Conservation (phyloP, 2,329 filamentous ascomycete genomes). For the Akanthomyces dipterigenus region DNA sequence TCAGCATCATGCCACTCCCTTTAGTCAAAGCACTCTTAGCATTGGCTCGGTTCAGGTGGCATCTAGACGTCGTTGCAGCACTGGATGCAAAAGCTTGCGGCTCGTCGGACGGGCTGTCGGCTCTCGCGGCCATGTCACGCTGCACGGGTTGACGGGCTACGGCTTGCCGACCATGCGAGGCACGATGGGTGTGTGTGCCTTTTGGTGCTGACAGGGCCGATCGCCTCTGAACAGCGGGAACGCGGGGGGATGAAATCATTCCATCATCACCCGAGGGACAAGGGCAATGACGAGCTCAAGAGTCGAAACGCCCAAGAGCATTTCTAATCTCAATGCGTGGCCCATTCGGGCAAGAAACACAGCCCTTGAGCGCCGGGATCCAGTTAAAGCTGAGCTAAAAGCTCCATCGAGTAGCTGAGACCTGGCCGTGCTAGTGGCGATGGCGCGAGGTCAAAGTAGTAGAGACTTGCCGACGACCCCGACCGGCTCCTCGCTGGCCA, state of each 20-base stretch:
- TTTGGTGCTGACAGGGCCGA: not conserved
- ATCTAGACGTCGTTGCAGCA: not conserved
- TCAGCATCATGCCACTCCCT: not conserved
- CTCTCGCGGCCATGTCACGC: not conserved
- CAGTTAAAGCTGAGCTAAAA: slow-evolving; percentile 9
- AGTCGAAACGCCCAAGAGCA: not conserved
- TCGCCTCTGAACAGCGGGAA: not conserved
- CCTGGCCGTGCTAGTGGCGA: not conserved
- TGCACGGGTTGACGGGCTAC: not conserved
- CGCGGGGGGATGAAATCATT: not conserved
- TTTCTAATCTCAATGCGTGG: slow-evolving; percentile 12
- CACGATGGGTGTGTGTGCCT: not conserved
- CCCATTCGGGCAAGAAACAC: slow-evolving; percentile 4
- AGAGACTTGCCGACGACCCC: slow-evolving; percentile 9
- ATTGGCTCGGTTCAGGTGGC: not conserved
- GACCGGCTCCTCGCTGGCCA: slow-evolving; percentile 21
- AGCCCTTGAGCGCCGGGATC: slow-evolving; percentile 2
- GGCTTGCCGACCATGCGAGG: not conserved
- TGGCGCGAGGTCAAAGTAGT: not conserved
- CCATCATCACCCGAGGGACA: not conserved
- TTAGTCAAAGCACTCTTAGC: not conserved
- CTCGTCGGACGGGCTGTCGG: slow-evolving; percentile 7
- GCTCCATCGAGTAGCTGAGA: slow-evolving; percentile 4
- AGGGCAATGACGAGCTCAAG: slow-evolving; percentile 4
- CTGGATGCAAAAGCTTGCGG: not conserved